Evolutionary conservation across 371 early-diverging fungal genomes (phyloP), one percentile per base, ranked within the genome.

Genomic region (Saksenaea oblongispora): DNA sequence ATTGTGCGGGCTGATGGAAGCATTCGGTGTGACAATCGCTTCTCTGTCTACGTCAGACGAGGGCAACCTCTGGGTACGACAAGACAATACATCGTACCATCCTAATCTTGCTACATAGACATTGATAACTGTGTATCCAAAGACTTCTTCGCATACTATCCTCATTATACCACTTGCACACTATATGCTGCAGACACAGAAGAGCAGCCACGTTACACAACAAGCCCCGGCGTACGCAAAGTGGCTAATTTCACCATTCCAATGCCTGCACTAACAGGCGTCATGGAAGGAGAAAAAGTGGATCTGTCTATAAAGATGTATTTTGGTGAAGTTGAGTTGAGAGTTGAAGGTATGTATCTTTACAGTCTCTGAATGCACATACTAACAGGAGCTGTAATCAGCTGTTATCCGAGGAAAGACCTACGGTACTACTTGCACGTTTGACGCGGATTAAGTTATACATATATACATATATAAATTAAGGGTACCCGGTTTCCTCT

Each of bases 81-180:
- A 26, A 65, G 74, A 59, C 66, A 64, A 15, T 4, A 2, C 51
- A 51, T n/a, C 42, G 15, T 13, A 2, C 1, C 54, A 61, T 36
- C n/a, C 34, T 44, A 18, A 18, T 59, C 39, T 31, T 47, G 14
- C 24, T 54, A 4, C 31, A 1, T 56, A 74, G 75, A 75, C 34
- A 75, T 72, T 31, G 75, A 75, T 53, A 71, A 71, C 54, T 75
- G 80, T 58, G 66, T 80, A 18, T 69, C 77, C 67, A 66, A 80
- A 66, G 73, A 78, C 62, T 75, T 81, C 59, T 81, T 78, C 62
- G 82, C 82, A 36, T 82, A 82, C 59, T 79, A 76, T 54, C 74
- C 79, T 37, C 82, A 79, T 62, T 79, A 82, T 68, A 82, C 82
- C 53, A 82, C 79, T 2, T 82, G 82, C 65, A 82, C 79, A 14